Percentiles rank a stretch among this genome's conserved stretches.
phyloP scores from a whole-genome alignment of 78 protist genomes.

The Monocercomonoides exilis region DNA sequence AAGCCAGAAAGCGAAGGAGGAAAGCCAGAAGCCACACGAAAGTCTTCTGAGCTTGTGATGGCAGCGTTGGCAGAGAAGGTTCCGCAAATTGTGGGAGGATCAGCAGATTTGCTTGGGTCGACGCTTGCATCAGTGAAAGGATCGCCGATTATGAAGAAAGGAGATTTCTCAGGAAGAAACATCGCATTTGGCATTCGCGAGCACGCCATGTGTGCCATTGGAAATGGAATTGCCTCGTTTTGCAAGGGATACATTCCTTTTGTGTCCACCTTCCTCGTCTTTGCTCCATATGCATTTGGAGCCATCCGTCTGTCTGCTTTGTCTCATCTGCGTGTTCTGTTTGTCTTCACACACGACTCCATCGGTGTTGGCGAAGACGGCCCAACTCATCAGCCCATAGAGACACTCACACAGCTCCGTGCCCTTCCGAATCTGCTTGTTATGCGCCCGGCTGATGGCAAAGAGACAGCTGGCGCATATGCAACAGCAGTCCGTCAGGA shows the following conservation, averaged over 20 bases:
- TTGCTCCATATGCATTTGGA: conserved; percentile 71
- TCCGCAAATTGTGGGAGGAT: conserved; percentile 84
- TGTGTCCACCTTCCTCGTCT: conserved; percentile 94
- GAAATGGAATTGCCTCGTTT: conserved; percentile 89
- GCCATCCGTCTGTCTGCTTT: conserved; percentile 89
- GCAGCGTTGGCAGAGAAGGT: conserved; percentile 42
- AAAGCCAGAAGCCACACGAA: conserved; percentile 58
- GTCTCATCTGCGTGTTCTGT: conserved; percentile 58
- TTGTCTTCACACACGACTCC: conserved; percentile 97
- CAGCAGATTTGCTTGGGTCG: conserved; percentile 88
- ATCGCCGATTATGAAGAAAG: conserved; percentile 54
- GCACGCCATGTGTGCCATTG: conserved; percentile 95
- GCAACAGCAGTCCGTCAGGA: conserved; percentile 53
- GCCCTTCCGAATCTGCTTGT: conserved; percentile 84
- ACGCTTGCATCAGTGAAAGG: conserved; percentile 60
- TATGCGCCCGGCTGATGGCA: conserved; percentile 91
- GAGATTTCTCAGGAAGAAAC: conserved; percentile 59
- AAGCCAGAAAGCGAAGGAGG: conserved; percentile 20
- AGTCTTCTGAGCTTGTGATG: conserved; percentile 48
- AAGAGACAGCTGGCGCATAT: conserved; percentile 93
- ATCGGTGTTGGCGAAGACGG: conserved; percentile 99
- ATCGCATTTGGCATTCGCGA: conserved; percentile 97
- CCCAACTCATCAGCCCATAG: conserved; percentile 98
- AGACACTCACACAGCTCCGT: conserved; percentile 66
- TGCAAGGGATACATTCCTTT: conserved; percentile 71